Conservation (phyloP, 2,329 filamentous ascomycete species). For the Hypoxylon sp. region DNA sequence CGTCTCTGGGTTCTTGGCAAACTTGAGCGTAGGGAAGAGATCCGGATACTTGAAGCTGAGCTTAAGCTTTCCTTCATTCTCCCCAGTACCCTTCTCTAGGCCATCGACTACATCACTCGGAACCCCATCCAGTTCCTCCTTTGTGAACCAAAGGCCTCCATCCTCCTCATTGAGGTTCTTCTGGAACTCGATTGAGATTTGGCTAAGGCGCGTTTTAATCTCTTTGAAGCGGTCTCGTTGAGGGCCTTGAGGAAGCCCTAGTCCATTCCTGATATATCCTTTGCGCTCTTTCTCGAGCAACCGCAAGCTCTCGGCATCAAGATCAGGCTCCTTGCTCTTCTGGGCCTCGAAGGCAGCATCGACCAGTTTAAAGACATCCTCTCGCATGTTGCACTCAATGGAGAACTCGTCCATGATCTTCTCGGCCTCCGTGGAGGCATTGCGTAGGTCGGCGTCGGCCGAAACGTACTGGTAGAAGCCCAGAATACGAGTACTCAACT, state of each 20-base stretch:
- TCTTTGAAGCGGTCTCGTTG: constrained; percentile 86
- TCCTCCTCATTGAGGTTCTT: constrained; percentile 88
- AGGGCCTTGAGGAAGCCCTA: constrained; percentile 76
- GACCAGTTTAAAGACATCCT: constrained; percentile 80
- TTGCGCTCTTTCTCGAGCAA: constrained; percentile 83
- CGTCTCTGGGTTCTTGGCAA: constrained; percentile 77
- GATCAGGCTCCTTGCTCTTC: constrained; percentile 63
- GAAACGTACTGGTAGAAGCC: constrained; percentile 87
- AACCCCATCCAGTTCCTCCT: constrained; percentile 79
- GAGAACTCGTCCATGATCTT: constrained; percentile 81
- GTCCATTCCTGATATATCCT: constrained; percentile 80
- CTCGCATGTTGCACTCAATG: constrained; percentile 84
- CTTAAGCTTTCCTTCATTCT: constrained; percentile 80
- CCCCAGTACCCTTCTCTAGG: constrained; percentile 78
- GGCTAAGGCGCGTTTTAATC: constrained; percentile 83
- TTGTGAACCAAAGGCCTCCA: constrained; percentile 83
- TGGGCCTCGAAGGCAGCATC: constrained; percentile 70
- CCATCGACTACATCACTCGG: constrained; percentile 75
- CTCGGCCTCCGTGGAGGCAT: constrained; percentile 82
- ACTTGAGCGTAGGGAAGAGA: constrained; percentile 82
- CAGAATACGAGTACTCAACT: constrained; percentile 73
- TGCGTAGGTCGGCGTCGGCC: constrained; percentile 74
- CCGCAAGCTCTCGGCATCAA: constrained; percentile 78
- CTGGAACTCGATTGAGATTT: constrained; percentile 80
- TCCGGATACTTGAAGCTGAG: constrained; percentile 88